Evolutionary conservation across 495 filamentous ascomycete species (phyloP).

Genomic region (Hyaloscypha bicolor): DNA sequence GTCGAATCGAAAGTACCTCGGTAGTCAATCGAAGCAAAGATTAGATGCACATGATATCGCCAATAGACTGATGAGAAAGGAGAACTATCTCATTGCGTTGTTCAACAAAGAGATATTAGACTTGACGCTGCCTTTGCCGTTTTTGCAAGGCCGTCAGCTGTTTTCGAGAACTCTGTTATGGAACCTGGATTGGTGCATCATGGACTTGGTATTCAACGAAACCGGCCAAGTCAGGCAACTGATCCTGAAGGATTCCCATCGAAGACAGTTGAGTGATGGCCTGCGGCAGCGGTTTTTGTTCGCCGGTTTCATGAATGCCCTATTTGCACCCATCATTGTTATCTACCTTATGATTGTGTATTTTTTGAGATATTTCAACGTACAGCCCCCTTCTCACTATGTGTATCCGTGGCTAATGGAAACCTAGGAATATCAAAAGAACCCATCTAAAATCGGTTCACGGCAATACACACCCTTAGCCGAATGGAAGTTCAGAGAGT

Average conservation of each 20-base stretch:
- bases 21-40: constrained; percentile 88
- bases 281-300: constrained; percentile 77
- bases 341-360: constrained; percentile 82
- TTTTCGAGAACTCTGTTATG: constrained; percentile 84
- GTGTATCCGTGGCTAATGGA: constrained; percentile 4
- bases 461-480: constrained; percentile 91
- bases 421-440: constrained; percentile 78
- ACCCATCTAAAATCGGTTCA: constrained; percentile 79
- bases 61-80: constrained; percentile 92
- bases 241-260: constrained; percentile 80
- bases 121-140: constrained; percentile 81
- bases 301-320: constrained; percentile 80
- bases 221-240: constrained; percentile 78
- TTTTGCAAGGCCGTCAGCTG: constrained; percentile 73
- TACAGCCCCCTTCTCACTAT: constrained; percentile 38
- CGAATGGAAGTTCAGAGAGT: constrained; percentile 98
- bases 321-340: constrained; percentile 82
- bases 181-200: constrained; percentile 84
- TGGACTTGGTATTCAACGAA: constrained; percentile 93
- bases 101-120: constrained; percentile 96
- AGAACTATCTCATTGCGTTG: constrained; percentile 94
- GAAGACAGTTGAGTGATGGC: constrained; percentile 72
- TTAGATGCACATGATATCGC: constrained; percentile 98
- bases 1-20: constrained; percentile 64
- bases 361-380: constrained; percentile 90